phyloP scores from a whole-genome alignment of 345 rosid genomes.

The Syzygium jambos region DNA sequence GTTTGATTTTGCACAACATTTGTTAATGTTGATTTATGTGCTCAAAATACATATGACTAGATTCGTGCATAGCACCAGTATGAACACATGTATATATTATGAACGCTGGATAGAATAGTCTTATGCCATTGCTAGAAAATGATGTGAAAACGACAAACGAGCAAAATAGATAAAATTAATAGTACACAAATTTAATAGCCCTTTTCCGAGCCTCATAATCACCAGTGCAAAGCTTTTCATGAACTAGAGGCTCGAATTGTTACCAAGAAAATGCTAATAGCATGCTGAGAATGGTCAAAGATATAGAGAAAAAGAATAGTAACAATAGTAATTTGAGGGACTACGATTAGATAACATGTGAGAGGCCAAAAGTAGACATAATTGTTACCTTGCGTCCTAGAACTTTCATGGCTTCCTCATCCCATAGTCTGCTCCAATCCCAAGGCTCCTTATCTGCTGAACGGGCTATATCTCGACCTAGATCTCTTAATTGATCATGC shows the following conservation, averaged over 20 bases:
- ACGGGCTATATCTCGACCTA: not conserved
- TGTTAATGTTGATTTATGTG: too few relatives aligned
- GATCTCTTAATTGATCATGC: not conserved
- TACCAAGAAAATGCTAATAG: not conserved
- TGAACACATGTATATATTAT: not conserved
- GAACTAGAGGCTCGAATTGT: not conserved
- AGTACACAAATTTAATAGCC: too few relatives aligned
- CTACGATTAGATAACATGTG: not conserved
- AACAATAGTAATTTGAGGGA: fast-evolving
- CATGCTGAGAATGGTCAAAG: not conserved
- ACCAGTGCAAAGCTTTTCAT: not conserved
- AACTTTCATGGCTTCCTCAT: fast-evolving
- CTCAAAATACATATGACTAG: not conserved
- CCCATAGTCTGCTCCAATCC: not conserved
- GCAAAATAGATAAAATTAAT: too few relatives aligned
- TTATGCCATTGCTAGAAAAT: not conserved
- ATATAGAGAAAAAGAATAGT: fast-evolving
- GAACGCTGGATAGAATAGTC: not conserved
- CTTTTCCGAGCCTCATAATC: not conserved
- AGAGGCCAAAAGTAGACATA: not conserved
- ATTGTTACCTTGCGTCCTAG: not conserved
- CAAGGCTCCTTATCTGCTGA: not conserved
- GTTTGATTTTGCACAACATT: not conserved
- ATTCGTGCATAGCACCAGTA: not conserved
- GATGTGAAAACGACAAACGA: not conserved